Conservation (phyloP, 805 yeast genomes). For the Candida dajiaensis region DNA sequence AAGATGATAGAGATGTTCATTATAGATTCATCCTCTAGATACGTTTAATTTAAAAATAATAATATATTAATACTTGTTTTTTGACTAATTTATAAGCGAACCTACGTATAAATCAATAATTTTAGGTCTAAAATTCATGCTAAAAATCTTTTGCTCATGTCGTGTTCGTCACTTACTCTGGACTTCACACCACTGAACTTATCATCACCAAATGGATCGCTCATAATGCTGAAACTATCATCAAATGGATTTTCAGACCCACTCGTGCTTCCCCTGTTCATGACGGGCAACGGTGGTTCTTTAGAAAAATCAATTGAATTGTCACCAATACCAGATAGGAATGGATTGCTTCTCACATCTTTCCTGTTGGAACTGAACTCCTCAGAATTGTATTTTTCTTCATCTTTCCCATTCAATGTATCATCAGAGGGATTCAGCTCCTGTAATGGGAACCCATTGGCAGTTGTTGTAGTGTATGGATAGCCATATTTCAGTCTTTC, state of each 20-base stretch:
- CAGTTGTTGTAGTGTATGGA: constrained; percentile 13
- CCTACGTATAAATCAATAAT: background rate
- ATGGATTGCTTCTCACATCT: background rate
- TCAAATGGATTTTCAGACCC: background rate
- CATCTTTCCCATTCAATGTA: background rate
- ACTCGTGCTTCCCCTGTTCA: background rate
- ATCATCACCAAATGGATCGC: background rate
- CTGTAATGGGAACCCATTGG: background rate
- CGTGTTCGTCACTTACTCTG: background rate
- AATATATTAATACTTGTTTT: background rate
- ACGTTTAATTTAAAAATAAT: too few relatives aligned
- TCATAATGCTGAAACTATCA: background rate
- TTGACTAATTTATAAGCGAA: too few relatives aligned
- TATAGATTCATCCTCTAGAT: constrained; percentile 10
- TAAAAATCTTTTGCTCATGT: background rate
- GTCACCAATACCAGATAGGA: background rate
- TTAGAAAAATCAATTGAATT: background rate
- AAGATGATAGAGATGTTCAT: constrained; percentile 20
- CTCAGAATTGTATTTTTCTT: background rate
- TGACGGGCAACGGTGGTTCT: background rate
- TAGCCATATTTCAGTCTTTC: constrained; percentile 16
- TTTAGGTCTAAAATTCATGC: background rate
- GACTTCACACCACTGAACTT: background rate
- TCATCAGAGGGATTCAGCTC: background rate
- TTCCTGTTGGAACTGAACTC: background rate